These are phyloP conservation scores for Thuja plicata DNA, from an alignment of 83 land plant species.

Conservation along the genomic window DNA sequence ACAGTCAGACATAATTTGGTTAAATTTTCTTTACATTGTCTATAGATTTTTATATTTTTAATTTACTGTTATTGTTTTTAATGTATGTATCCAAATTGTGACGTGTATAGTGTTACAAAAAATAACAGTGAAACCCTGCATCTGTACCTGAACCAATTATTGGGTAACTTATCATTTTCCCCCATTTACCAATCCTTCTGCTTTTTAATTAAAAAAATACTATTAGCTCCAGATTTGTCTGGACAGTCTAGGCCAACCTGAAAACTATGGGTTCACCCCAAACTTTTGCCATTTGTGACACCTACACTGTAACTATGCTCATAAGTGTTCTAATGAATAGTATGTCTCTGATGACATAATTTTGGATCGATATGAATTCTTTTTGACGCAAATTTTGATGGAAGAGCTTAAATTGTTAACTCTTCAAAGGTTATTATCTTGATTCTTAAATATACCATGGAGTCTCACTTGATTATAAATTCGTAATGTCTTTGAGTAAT, in stretches of 20 bases:
- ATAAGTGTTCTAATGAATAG: background rate
- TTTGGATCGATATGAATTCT: background rate
- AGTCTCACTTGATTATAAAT: background rate
- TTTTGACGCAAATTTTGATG: background rate
- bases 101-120: too few relatives aligned
- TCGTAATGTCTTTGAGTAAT: background rate
- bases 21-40: too few relatives aligned
- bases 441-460: background rate
- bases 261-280: background rate
- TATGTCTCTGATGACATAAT: background rate
- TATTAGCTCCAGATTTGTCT: background rate
- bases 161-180: background rate
- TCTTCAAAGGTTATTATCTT: background rate
- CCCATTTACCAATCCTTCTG: background rate
- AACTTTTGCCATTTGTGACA: background rate
- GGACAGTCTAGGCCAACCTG: background rate
- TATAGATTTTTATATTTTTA: too few relatives aligned
- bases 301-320: background rate
- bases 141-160: too few relatives aligned
- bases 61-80: too few relatives aligned
- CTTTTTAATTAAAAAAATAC: background rate
- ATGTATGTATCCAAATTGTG: too few relatives aligned
- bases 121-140: too few relatives aligned
- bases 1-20: too few relatives aligned
- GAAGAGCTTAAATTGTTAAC: background rate